Base-by-base conservation (phyloP, 2,329 filamentous ascomycete genomes). In the Zymoseptoria tritici region DNA sequence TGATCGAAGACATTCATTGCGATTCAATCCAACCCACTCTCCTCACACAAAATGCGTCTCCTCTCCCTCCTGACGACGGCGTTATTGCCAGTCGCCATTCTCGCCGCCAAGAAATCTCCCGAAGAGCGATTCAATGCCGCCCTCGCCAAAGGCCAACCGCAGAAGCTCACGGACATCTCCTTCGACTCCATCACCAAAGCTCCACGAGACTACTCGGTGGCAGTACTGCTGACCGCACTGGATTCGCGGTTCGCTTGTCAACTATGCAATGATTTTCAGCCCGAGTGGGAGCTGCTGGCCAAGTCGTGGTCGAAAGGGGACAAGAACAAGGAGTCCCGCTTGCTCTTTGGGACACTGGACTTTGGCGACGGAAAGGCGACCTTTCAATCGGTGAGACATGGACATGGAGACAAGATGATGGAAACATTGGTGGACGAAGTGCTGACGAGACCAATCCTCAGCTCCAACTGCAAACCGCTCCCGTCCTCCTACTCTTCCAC, bases 381-480 rank as follows among this genome's bases (percentile, higher is more conserved):
- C 2, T 99, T 99, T 70, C 85, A 96, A 78, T 89, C 89, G 77
- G 92, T 97, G 80, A 65, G 81, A 70, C 16, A 52, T 20, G 13
- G 0, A 5, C 2, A 2, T 11, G 60, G 46, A 26, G n/a, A 29
- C 8, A 24, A 11, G 4, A n/a, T n/a, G 36, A 36, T 20, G 11
- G n/a, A 9, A 7, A 50, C 4, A 9, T 42, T n/a, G n/a, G 16
- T 11, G 8, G 26, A 8, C 26, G 7, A 29, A 29, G 26, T 29
- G 36, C 36, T 46, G 36, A 46, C 36, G n/a, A n/a, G 13, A 31
- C 5, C 5, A 46, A 16, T 36, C 3, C 11, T n/a, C 67, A 97
- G 93, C 83, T 97, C 67, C 87, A 89, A 76, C 85, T 99, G 50
- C 90, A 96, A 85, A 97, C 93, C 53, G 94, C 94, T 6, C 94